Percentiles rank a stretch among this genome's conserved stretches.
Conservation (phyloP, 495 filamentous ascomycete species). For the Hypoxylon crocopeplum region DNA sequence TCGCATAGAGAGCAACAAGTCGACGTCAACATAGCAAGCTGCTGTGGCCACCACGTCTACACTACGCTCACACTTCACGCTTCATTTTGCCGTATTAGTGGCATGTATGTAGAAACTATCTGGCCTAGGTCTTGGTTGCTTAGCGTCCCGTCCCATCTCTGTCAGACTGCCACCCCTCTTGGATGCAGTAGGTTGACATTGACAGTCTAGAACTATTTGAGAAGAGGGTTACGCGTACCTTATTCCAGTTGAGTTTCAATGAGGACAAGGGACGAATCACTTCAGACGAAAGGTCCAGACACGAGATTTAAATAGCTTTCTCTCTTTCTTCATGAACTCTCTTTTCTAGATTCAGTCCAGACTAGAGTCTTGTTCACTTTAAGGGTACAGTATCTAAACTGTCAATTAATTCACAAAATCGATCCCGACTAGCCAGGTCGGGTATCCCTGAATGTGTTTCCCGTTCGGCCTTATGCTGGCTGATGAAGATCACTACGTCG, state of each 20-base stretch:
- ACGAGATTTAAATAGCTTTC: slow-evolving; percentile 23
- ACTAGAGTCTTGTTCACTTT: slow-evolving; percentile 15
- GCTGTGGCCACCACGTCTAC: slow-evolving; percentile 3
- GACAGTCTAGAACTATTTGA: slow-evolving; percentile 22
- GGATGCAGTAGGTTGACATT: slow-evolving; percentile 12
- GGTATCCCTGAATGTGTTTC: slow-evolving; percentile 26
- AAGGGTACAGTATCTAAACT: not conserved
- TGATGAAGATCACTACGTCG: slow-evolving; percentile 36
- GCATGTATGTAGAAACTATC: slow-evolving; percentile 5
- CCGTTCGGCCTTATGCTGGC: slow-evolving; percentile 14
- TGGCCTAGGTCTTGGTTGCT: not conserved
- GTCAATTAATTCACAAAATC: slow-evolving; percentile 11
- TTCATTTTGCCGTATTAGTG: slow-evolving; percentile 15
- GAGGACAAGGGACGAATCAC: slow-evolving; percentile 17
- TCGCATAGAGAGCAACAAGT: slow-evolving; percentile 13
- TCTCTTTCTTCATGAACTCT: slow-evolving; percentile 15
- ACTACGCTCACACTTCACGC: not conserved
- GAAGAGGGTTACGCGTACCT: slow-evolving; percentile 28
- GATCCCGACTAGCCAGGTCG: slow-evolving; percentile 17
- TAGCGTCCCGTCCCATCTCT: slow-evolving; percentile 25
- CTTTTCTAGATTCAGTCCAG: not conserved
- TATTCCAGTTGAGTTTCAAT: slow-evolving; percentile 11
- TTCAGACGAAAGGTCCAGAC: slow-evolving; percentile 18
- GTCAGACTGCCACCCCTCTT: slow-evolving; percentile 4
- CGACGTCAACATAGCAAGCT: slow-evolving; percentile 27